A percentile compares a stretch with the other conserved stretches of the same genome.
phyloP scores from a whole-genome alignment of 768 basidiomycete genomes.

The Naematelia aurantialba region DNA sequence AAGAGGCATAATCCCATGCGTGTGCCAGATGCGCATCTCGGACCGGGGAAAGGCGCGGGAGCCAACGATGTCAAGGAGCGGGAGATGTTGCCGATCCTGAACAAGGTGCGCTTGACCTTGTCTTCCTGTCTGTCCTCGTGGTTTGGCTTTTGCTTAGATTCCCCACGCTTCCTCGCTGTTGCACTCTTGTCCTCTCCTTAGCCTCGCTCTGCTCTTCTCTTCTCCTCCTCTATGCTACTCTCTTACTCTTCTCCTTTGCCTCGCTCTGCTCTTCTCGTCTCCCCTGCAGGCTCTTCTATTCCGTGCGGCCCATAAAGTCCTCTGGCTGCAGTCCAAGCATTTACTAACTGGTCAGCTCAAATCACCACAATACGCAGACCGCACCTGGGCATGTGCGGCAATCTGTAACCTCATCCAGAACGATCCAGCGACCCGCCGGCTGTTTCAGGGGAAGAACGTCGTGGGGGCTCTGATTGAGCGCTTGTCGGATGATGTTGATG shows the following conservation, averaged over 20 bases:
- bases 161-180: too few species aligned
- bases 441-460: constrained; percentile 86
- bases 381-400: constrained; percentile 94
- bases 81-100: constrained; percentile 78
- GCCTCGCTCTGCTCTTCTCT: too few species aligned
- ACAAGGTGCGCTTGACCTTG: constrained; percentile 63
- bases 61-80: constrained; percentile 67
- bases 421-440: constrained; percentile 81
- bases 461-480: constrained; percentile 80
- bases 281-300: too few species aligned
- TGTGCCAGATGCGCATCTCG: constrained; percentile 87
- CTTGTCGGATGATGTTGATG: constrained; percentile 83
- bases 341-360: too few species aligned
- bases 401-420: constrained; percentile 94
- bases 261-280: too few species aligned
- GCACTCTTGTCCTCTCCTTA: too few species aligned
- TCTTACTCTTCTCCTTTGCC: too few species aligned
- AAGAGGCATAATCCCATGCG: constrained; percentile 91
- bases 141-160: too few species aligned
- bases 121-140: constrained; percentile 40
- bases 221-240: too few species aligned
- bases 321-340: too few species aligned
- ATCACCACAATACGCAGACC: constrained; percentile 64
- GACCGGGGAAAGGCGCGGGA: constrained; percentile 63
- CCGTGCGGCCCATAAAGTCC: too few species aligned